Base-by-base conservation (phyloP, 129 eudicot species). In the Logfia minima region DNA sequence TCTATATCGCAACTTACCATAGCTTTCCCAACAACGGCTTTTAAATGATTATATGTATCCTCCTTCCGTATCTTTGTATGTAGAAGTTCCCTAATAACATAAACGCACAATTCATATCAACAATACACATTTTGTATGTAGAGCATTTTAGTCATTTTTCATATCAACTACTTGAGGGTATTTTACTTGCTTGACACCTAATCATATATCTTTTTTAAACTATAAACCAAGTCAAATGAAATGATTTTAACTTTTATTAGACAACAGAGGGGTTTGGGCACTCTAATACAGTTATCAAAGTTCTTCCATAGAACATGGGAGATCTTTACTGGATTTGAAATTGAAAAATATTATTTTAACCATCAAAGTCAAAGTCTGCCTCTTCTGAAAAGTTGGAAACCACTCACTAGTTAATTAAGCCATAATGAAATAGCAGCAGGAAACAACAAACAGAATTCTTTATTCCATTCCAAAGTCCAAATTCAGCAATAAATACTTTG, bases 1-100 rank as follows among this genome's bases (percentile, higher is more conserved):
- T 94, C 92, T 83, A 91, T 80, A 32, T 89, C 96, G 70, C 94
- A 94, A 73, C 90, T 85, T 60, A 91, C 81, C 85, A 85, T 81
- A 7, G 84, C 80, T 45, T 85, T 92, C 52, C 96, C 97, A 53
- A 94, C 79, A 71, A 84, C 87, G 1, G 75, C 80, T 83, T 77
- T 66, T 77, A 94, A 29, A 71, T 86, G 90, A 70, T 82, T 74
- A 48, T 79, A 61, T 1, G 87, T 83, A 77, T 91, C 97, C 23
- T 86, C 86, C 68, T 86, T 87, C 69, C 98, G 85, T 72, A 83
- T 78, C 71, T 77, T 70, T 51, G 96, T 90, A 67, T 87, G 93
- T 52, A 93, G 60, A 62, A 90, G 93, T 79, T 85, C 89, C 88
- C 98, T 93, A 90, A 80, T 32, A 55, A 69, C 43, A 79, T 52